Conservation (phyloP, 345 rosid species). For the Eucalyptus coolabah region DNA sequence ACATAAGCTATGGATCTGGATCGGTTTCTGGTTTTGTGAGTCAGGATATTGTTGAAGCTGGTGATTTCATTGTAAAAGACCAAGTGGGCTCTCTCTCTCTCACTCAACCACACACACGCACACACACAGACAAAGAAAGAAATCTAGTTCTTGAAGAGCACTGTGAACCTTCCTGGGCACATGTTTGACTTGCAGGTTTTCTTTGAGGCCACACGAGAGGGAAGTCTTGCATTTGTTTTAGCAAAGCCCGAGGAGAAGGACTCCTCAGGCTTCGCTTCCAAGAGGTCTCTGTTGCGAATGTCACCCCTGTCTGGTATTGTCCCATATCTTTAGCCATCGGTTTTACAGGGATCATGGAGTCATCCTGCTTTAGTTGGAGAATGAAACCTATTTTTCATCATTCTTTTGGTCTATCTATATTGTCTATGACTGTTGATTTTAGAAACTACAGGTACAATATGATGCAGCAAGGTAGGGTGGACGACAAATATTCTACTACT, state of each 20-base stretch:
- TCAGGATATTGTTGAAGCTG: constrained; percentile 52
- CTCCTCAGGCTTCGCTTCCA: constrained; percentile 64
- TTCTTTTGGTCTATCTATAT: neutral
- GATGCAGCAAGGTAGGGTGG: constrained; percentile 40
- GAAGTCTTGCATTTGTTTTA: constrained; percentile 33
- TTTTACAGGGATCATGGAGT: neutral
- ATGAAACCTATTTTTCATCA: neutral
- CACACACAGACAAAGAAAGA: neutral
- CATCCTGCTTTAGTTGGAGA: neutral
- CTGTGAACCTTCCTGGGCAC: neutral
- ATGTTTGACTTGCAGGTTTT: constrained; percentile 23
- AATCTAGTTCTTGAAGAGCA: neutral
- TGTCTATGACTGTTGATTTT: neutral
- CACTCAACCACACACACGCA: accelerated
- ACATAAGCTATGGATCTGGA: constrained; percentile 51
- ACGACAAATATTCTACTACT: constrained; percentile 49
- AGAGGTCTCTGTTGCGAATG: constrained; percentile 56
- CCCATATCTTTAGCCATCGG: neutral
- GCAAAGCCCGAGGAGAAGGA: constrained; percentile 48
- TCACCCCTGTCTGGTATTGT: constrained; percentile 42
- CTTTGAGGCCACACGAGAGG: constrained; percentile 54
- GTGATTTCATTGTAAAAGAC: constrained; percentile 41
- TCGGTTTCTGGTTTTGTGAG: constrained; percentile 62
- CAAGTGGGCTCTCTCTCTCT: constrained; percentile 21
- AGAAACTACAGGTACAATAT: constrained; percentile 46